These are phyloP conservation scores for Krasilnikovozyma curviuscula DNA, from an alignment of 768 basidiomycete genomes.

Conservation along the genomic window DNA sequence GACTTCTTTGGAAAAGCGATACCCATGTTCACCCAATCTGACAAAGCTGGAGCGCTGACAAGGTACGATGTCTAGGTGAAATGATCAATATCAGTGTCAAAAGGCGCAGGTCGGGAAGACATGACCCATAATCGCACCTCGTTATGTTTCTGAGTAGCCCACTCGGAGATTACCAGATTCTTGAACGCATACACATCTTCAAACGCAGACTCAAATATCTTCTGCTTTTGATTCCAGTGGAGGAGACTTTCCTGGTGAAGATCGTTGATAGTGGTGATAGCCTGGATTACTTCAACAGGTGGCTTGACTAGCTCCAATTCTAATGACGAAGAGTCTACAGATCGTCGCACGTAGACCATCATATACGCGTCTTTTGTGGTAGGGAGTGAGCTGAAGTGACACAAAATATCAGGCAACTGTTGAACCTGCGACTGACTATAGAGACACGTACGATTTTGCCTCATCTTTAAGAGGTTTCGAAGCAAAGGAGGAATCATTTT, in stretches of 20 bases:
- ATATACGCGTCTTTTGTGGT: constrained; percentile 78
- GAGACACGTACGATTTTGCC: not conserved
- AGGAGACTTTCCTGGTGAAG: constrained; percentile 31
- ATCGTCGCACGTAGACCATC: constrained; percentile 60
- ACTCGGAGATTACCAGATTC: constrained; percentile 41
- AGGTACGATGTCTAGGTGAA: too few relatives aligned
- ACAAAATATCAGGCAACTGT: constrained; percentile 17
- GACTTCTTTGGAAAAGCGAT: too few relatives aligned
- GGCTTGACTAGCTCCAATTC: not conserved
- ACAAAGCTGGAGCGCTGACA: too few relatives aligned
- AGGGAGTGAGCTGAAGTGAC: constrained; percentile 26
- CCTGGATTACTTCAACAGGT: not conserved
- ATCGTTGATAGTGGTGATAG: constrained; percentile 30
- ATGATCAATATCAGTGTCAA: too few relatives aligned
- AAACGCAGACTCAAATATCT: constrained; percentile 29
- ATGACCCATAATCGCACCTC: too few relatives aligned
- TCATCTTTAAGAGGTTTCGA: not conserved
- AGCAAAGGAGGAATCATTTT: not conserved
- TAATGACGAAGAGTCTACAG: constrained; percentile 3
- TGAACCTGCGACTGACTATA: constrained; percentile 18
- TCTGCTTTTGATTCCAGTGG: constrained; percentile 8
- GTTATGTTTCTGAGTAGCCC: constrained; percentile 35
- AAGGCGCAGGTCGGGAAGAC: too few relatives aligned
- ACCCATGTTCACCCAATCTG: too few relatives aligned
- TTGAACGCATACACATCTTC: constrained; percentile 36